Conservation (phyloP, 2,329 filamentous ascomycete genomes). For the Fusarium liriodendri region DNA sequence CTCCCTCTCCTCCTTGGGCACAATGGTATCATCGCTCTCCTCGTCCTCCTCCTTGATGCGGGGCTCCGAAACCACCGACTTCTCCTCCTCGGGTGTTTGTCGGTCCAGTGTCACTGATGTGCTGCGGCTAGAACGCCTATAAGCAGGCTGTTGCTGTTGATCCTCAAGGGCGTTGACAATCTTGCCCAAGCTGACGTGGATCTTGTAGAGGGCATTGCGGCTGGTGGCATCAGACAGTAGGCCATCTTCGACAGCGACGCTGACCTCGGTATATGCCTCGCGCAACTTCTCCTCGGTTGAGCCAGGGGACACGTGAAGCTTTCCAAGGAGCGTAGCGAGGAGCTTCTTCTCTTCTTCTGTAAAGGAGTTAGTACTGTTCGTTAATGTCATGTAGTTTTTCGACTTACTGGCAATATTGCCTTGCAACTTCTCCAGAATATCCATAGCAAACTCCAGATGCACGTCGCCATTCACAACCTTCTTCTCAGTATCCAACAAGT, state of each 20-base stretch:
- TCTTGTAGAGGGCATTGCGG: conserved; percentile 74
- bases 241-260: conserved; percentile 72
- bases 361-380: conserved; percentile 43
- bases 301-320: conserved; percentile 80
- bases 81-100: conserved; percentile 52
- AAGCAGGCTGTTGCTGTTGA: conserved; percentile 49
- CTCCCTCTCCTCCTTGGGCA: conserved; percentile 48
- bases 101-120: conserved; percentile 52
- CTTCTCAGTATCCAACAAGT: conserved; percentile 66
- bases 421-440: conserved; percentile 80
- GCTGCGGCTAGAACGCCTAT: conserved; percentile 58
- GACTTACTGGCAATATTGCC: conserved; percentile 74
- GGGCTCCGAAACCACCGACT: conserved; percentile 54
- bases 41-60: conserved; percentile 63
- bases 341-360: conserved; percentile 88
- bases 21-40: conserved; percentile 49
- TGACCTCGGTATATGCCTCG: conserved; percentile 67
- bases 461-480: conserved; percentile 79
- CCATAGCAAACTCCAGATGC: conserved; percentile 81
- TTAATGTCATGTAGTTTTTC: not conserved
- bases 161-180: conserved; percentile 71
- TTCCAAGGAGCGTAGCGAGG: conserved; percentile 80
- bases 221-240: conserved; percentile 70
- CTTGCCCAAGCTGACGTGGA: conserved; percentile 75
- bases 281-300: conserved; percentile 69